Evolutionary conservation across 2,329 filamentous ascomycete genomes (phyloP).

Genomic region (Fusarium udum): DNA sequence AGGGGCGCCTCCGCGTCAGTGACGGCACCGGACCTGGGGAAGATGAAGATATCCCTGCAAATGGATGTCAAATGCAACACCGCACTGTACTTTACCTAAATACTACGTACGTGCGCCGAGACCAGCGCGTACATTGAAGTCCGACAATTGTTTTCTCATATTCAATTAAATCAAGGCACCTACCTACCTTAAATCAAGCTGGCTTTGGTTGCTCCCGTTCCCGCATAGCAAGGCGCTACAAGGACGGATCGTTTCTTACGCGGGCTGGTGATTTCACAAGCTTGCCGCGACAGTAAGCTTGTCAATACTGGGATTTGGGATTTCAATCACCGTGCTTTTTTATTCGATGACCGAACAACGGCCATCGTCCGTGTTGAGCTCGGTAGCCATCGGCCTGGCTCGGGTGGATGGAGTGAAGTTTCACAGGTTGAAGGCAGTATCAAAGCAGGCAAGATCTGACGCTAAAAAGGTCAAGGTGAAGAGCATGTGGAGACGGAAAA

Average conservation of each 20-base stretch:
- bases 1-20: constrained; percentile 31
- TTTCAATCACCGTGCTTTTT: neutral
- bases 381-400: constrained; percentile 50
- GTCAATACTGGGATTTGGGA: neutral
- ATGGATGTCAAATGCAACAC: constrained; percentile 17
- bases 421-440: neutral
- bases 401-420: constrained; percentile 47
- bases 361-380: constrained; percentile 41
- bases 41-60: constrained; percentile 25
- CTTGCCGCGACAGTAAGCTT: neutral
- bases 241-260: neutral
- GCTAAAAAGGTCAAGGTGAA: constrained; percentile 22
- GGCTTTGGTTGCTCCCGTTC: neutral
- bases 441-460: constrained; percentile 15
- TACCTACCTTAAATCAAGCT: neutral
- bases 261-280: neutral
- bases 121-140: constrained; percentile 25
- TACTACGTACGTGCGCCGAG: constrained; percentile 9
- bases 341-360: constrained; percentile 5
- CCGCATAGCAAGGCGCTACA: neutral
- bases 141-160: neutral
- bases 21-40: constrained; percentile 40
- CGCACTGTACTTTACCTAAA: neutral
- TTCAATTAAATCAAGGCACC: neutral
- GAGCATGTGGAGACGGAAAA: constrained; percentile 5